Conservation (phyloP, 2,329 filamentous ascomycete species). For the Colletotrichum destructivum region DNA sequence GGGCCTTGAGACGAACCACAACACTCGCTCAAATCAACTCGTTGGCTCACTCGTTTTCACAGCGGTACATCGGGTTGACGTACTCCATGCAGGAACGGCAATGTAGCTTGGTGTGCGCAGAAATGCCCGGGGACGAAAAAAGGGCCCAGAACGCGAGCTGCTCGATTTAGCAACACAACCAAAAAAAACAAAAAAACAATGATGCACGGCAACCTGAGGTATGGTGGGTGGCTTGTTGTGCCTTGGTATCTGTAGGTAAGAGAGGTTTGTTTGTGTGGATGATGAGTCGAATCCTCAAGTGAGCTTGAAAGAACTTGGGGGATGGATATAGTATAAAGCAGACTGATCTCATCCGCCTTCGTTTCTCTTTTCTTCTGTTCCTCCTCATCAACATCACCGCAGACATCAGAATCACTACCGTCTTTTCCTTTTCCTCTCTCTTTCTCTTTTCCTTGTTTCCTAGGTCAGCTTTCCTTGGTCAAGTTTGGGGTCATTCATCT, state of each 20-base stretch:
- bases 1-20: constrained; percentile 8
- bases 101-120: constrained; percentile 2
- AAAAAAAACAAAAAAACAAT: constrained; percentile 31
- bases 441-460: constrained; percentile 47
- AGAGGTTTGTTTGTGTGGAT: background rate
- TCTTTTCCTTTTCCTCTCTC: constrained; percentile 45
- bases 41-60: constrained; percentile 1
- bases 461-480: constrained; percentile 43
- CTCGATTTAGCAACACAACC: constrained; percentile 41
- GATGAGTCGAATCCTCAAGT: background rate
- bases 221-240: background rate
- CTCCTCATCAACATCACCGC: constrained; percentile 31
- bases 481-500: constrained; percentile 44
- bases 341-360: background rate
- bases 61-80: background rate
- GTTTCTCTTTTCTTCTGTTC: background rate
- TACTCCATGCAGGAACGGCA: background rate
- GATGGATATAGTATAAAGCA: constrained; percentile 32
- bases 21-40: background rate
- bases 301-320: background rate
- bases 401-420: constrained; percentile 42
- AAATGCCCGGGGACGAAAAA: background rate
- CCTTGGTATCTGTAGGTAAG: background rate
- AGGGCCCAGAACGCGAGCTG: constrained; percentile 26
- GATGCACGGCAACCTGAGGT: constrained; percentile 9